A percentile compares a stretch with the other conserved stretches of the same genome.
Evolutionary conservation across 306 rosid species (phyloP).

Genomic region (barrel medic (Medicago truncatula)): DNA sequence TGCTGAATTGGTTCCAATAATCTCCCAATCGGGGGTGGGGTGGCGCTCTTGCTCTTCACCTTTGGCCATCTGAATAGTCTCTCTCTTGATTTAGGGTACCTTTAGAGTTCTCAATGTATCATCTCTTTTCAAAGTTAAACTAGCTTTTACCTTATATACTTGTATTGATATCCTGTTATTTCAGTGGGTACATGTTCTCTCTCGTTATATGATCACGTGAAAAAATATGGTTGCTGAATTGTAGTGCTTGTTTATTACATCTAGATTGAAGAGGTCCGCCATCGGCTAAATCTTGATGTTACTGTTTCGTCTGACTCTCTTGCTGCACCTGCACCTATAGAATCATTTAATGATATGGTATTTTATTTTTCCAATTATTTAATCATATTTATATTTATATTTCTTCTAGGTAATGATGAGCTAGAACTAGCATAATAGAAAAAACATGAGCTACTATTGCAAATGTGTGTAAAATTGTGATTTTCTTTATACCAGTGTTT

Average conservation of each 20-base stretch:
- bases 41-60: neutral
- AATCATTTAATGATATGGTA: constrained; percentile 84
- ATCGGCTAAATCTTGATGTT: constrained; percentile 79
- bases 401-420: constrained; percentile 23
- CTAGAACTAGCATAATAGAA: neutral
- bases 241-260: constrained; percentile 34
- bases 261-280: constrained; percentile 78
- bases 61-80: neutral
- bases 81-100: constrained; percentile 7
- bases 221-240: constrained; percentile 27
- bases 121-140: constrained; percentile 13
- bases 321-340: constrained; percentile 80
- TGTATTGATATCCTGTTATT: constrained; percentile 7
- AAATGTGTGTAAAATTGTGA: constrained; percentile 15
- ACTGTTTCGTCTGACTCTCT: constrained; percentile 62
- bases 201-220: neutral
- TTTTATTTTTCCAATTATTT: neutral
- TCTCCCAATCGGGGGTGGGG: neutral
- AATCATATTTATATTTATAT: neutral
- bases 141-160: neutral
- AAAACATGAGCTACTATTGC: neutral
- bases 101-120: constrained; percentile 14
- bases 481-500: constrained; percentile 60
- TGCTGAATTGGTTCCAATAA: neutral
- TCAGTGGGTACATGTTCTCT: neutral